These are phyloP conservation scores for Pleurotus sapidus DNA, from an alignment of 768 basidiomycete species.

Conservation along the genomic window DNA sequence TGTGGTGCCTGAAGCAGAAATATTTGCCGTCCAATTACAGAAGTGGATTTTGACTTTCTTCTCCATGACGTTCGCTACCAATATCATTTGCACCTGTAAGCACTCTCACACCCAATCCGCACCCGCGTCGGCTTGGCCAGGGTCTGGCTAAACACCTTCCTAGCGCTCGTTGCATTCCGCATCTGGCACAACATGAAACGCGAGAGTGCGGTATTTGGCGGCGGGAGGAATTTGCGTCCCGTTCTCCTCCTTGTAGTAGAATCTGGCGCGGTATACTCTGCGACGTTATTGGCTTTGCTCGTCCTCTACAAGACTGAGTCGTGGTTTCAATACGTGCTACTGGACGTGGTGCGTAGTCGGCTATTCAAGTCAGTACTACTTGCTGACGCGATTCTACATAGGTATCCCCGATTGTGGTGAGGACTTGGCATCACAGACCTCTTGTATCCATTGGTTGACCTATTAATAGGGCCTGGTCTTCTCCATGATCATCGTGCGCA, in stretches of 20 bases:
- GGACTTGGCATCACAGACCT: slow-evolving; percentile 8
- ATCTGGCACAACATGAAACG: slow-evolving; percentile 30
- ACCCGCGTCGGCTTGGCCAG: no score
- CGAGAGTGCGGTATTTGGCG: slow-evolving; percentile 17
- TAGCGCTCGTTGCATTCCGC: slow-evolving; percentile 28
- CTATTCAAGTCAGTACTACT: no score
- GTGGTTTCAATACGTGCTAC: slow-evolving; percentile 33
- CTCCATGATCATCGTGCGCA: slow-evolving; percentile 37
- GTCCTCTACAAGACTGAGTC: slow-evolving; percentile 28
- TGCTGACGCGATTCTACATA: background rate
- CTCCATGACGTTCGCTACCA: slow-evolving; percentile 31
- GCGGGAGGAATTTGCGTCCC: slow-evolving; percentile 22
- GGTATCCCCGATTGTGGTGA: slow-evolving; percentile 21
- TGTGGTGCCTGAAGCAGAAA: slow-evolving; percentile 21
- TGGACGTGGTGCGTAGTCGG: slow-evolving; percentile 28
- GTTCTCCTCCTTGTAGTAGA: slow-evolving; percentile 33
- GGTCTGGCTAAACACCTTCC: no score
- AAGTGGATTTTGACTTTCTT: slow-evolving; percentile 38
- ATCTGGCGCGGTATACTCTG: slow-evolving; percentile 34
- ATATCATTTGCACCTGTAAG: slow-evolving; percentile 33
- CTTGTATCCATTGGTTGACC: background rate
- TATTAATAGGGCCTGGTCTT: slow-evolving; percentile 29
- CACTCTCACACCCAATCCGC: no score
- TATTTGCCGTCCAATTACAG: slow-evolving; percentile 29
- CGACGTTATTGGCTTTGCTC: slow-evolving; percentile 27